These are phyloP conservation scores for Balakata baccata DNA, from an alignment of 345 rosid species.

Conservation along the genomic window DNA sequence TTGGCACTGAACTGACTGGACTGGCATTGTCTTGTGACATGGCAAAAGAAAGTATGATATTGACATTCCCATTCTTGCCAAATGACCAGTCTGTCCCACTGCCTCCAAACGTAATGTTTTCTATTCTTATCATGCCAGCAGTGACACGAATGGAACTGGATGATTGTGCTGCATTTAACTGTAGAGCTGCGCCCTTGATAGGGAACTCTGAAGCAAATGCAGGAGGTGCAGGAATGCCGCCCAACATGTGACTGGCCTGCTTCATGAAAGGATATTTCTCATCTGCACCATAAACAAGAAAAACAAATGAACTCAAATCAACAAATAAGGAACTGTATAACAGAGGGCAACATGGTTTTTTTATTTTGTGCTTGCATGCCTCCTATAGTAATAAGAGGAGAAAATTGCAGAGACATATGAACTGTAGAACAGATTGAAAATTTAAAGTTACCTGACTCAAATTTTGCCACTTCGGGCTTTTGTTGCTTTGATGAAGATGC, in stretches of 20 bases:
- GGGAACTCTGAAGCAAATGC: conserved; percentile 72
- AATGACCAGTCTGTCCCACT: conserved; percentile 52
- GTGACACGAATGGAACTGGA: conserved; percentile 73
- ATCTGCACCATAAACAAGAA: conserved; percentile 38
- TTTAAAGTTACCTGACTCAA: conserved; percentile 49
- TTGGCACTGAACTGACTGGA: conserved; percentile 17
- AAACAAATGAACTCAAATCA: conserved; percentile 13
- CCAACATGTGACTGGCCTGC: conserved; percentile 73
- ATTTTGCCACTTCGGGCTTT: conserved; percentile 38
- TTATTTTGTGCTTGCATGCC: neutral
- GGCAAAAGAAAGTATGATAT: conserved; percentile 48
- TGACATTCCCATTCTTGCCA: conserved; percentile 54
- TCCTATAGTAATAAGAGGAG: neutral
- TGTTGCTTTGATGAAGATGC: conserved; percentile 62
- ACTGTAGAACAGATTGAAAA: neutral
- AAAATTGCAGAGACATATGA: neutral
- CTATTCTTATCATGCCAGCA: conserved; percentile 77
- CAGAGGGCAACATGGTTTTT: neutral
- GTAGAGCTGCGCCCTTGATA: conserved; percentile 53
- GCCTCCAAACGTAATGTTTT: conserved; percentile 35
- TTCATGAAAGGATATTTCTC: conserved; percentile 58
- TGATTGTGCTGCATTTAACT: conserved; percentile 50
- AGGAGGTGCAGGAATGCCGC: conserved; percentile 64
- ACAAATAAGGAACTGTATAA: neutral
- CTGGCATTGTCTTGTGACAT: conserved; percentile 36